phyloP scores from a whole-genome alignment of 768 basidiomycete genomes.

The Pseudohyphozyma bogoriensis region DNA sequence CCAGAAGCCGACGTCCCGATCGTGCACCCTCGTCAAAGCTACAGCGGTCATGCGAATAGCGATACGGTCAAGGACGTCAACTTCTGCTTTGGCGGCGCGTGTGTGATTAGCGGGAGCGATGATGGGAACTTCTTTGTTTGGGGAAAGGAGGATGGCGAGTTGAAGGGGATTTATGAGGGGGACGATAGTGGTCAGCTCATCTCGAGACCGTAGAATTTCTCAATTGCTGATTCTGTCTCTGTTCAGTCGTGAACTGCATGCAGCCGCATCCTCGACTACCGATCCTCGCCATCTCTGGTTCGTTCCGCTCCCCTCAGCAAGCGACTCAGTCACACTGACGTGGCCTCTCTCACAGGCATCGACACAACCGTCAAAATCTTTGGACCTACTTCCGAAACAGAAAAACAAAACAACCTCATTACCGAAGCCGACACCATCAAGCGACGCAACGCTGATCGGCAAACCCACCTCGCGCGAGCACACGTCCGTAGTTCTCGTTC shows the following conservation, averaged over 20 bases:
- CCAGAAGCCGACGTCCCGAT: constrained; percentile 16
- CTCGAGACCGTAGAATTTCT: no score
- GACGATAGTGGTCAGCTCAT: neutral
- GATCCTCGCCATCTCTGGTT: constrained; percentile 26
- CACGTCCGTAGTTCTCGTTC: no score
- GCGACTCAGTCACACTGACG: neutral
- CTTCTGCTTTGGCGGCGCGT: constrained; percentile 9
- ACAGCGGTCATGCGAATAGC: constrained; percentile 26
- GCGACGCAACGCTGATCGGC: neutral
- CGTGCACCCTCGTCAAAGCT: constrained; percentile 17
- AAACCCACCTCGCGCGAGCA: no score
- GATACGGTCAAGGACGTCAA: constrained; percentile 35
- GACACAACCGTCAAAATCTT: constrained; percentile 30
- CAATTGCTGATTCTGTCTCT: neutral
- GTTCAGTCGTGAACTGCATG: constrained; percentile 29
- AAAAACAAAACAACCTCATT: neutral
- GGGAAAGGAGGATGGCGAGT: constrained; percentile 17
- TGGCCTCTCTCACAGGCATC: constrained; percentile 8
- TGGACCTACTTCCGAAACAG: constrained; percentile 13
- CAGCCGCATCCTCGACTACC: constrained; percentile 29
- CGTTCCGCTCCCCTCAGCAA: neutral
- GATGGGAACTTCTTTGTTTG: constrained; percentile 26
- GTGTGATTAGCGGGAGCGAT: constrained; percentile 20
- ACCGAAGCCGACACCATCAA: neutral
- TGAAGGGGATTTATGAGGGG: constrained; percentile 20